Percentiles rank a stretch among this genome's conserved stretches.
These are phyloP conservation scores for Kalmanozyma brasiliensis DNA, from an alignment of 1,284 basidiomycete genomes.

Conservation along the genomic window DNA sequence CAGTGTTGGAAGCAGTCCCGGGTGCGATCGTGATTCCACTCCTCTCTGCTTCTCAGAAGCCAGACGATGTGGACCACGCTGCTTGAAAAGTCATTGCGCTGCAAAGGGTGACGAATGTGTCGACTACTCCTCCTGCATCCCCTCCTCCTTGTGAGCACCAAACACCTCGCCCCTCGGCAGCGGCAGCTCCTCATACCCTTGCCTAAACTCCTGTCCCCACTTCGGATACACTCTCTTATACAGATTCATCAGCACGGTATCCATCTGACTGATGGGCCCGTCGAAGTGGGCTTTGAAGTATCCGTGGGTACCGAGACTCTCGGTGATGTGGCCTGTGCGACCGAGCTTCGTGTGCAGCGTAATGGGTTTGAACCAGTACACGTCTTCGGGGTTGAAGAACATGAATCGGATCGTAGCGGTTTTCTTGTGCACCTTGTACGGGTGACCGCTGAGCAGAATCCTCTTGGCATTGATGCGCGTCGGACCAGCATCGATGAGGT, in stretches of 20 bases:
- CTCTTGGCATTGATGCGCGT: slow-evolving; percentile 92
- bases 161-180: slow-evolving; percentile 31
- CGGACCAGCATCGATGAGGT: slow-evolving; percentile 81
- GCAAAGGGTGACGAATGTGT: no score
- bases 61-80: no score
- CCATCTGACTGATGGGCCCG: slow-evolving; percentile 94
- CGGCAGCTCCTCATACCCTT: slow-evolving; percentile 29
- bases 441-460: slow-evolving; percentile 91
- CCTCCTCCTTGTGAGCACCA: background rate
- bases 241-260: slow-evolving; percentile 57
- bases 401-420: slow-evolving; percentile 97
- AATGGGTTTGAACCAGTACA: slow-evolving; percentile 91
- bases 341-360: slow-evolving; percentile 94
- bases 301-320: slow-evolving; percentile 95
- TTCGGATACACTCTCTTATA: slow-evolving; percentile 82
- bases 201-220: slow-evolving; percentile 71
- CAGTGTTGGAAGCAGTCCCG: no score
- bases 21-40: no score
- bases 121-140: slow-evolving; percentile 16
- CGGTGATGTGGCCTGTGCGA: slow-evolving; percentile 85
- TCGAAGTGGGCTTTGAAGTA: slow-evolving; percentile 97
- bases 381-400: slow-evolving; percentile 96
- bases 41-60: no score
- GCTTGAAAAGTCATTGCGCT: no score
- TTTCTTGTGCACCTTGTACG: slow-evolving; percentile 97